Conservation (phyloP, 2,329 filamentous ascomycete genomes). For the Verticillium tricorpus region DNA sequence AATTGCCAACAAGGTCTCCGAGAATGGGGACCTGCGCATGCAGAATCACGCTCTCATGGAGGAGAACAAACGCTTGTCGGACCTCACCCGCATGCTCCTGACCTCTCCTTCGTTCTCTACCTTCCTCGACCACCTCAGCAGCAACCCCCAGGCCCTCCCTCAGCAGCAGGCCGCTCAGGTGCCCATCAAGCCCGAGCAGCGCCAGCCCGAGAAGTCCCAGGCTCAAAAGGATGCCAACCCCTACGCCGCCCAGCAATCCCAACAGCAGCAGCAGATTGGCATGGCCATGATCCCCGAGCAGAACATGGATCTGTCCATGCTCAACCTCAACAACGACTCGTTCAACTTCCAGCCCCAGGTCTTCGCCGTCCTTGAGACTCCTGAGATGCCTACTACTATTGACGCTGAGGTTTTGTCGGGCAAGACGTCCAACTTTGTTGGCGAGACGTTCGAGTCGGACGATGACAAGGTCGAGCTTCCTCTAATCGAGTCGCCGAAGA, state of each 20-base stretch:
- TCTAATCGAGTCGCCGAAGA: slow-evolving; percentile 43
- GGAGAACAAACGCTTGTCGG: slow-evolving; percentile 77
- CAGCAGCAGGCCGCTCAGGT: neutral
- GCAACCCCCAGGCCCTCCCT: slow-evolving; percentile 46
- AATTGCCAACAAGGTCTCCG: slow-evolving; percentile 76
- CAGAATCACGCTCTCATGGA: slow-evolving; percentile 80
- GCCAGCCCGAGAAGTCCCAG: slow-evolving; percentile 35
- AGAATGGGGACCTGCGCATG: slow-evolving; percentile 73
- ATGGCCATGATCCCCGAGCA: slow-evolving; percentile 84
- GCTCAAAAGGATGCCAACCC: slow-evolving; percentile 64
- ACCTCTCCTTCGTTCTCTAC: slow-evolving; percentile 77
- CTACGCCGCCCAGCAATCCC: slow-evolving; percentile 49
- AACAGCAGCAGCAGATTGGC: slow-evolving; percentile 63
- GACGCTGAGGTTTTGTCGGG: slow-evolving; percentile 62
- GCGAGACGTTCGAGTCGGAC: slow-evolving; percentile 36
- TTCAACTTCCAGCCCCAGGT: slow-evolving; percentile 66
- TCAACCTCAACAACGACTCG: slow-evolving; percentile 51
- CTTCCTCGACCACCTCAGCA: slow-evolving; percentile 68
- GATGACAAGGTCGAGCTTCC: slow-evolving; percentile 54
- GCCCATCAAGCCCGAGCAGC: slow-evolving; percentile 7
- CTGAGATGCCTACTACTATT: slow-evolving; percentile 57
- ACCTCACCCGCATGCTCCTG: slow-evolving; percentile 76
- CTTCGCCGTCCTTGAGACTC: slow-evolving; percentile 69
- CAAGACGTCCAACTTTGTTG: slow-evolving; percentile 58
- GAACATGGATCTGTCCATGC: slow-evolving; percentile 67